Percentiles rank a stretch among this genome's conserved stretches.
Evolutionary conservation across 2,329 filamentous ascomycete species (phyloP).

Genomic region (Calycina marina): DNA sequence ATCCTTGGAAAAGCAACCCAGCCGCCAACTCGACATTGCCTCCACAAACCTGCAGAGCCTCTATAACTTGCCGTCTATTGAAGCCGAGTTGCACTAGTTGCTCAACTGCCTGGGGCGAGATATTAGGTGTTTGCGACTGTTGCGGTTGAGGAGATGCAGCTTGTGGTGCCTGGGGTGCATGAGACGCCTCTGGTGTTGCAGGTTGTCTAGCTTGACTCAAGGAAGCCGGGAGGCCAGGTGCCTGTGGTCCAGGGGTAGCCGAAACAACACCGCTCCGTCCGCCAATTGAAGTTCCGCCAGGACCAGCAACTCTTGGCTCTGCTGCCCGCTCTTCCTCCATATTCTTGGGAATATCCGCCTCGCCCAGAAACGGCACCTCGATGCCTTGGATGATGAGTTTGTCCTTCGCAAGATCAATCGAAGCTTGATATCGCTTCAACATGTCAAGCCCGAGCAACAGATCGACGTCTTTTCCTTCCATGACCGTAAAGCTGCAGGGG

Average conservation of each 20-base stretch:
- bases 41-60: constrained; percentile 66
- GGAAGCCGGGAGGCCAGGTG: constrained; percentile 3
- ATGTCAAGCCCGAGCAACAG: constrained; percentile 89
- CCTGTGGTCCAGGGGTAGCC: constrained; percentile 23
- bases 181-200: constrained; percentile 13
- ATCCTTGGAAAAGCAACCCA: constrained; percentile 52
- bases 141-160: constrained; percentile 2
- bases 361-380: constrained; percentile 78
- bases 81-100: constrained; percentile 69
- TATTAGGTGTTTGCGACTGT: constrained; percentile 16
- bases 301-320: constrained; percentile 74
- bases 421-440: constrained; percentile 89
- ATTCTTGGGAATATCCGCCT: constrained; percentile 85
- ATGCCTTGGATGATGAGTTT: constrained; percentile 78
- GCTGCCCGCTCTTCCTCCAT: constrained; percentile 56
- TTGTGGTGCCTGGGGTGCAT: no score
- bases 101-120: constrained; percentile 51
- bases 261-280: constrained; percentile 66
- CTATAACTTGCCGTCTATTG: constrained; percentile 58
- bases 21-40: constrained; percentile 87
- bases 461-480: constrained; percentile 97
- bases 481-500: constrained; percentile 93
- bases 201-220: constrained; percentile 4
- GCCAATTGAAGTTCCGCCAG: constrained; percentile 80
- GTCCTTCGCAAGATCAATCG: constrained; percentile 74